phyloP scores from a whole-genome alignment of 139 green algal genomes.

The Volvox reticuliferus region DNA sequence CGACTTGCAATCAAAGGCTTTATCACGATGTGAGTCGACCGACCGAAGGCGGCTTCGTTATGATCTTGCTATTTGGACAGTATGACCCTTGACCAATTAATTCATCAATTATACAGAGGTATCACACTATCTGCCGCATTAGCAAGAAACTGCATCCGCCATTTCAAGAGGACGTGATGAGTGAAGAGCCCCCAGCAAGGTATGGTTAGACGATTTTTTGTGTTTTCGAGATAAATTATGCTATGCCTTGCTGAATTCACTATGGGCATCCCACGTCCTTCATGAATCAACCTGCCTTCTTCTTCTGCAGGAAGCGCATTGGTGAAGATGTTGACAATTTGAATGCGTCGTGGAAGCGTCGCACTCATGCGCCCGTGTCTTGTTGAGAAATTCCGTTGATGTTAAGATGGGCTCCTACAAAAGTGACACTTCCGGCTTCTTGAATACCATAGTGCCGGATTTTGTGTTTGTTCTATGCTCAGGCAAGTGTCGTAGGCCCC shows the following conservation, averaged over 20 bases:
- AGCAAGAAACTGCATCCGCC: constrained; percentile 25
- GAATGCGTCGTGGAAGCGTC: constrained; percentile 17
- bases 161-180: constrained; percentile 6
- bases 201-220: not conserved
- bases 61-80: no score
- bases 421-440: no score
- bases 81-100: not conserved
- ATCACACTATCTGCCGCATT: constrained; percentile 38
- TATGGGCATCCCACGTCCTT: not conserved
- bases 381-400: not conserved
- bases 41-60: not conserved
- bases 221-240: no score
- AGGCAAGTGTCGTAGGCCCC: no score
- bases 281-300: not conserved
- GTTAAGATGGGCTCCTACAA: no score
- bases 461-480: no score
- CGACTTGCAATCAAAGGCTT: constrained; percentile 44
- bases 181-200: not conserved
- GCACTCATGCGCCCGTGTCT: not conserved
- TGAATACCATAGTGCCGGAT: no score
- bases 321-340: not conserved
- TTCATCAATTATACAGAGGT: not conserved
- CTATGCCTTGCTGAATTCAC: no score
- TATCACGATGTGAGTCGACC: constrained; percentile 24
- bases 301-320: constrained; percentile 23